phyloP scores from a whole-genome alignment of 129 eudicot species.

The Pulicaria dysenterica region DNA sequence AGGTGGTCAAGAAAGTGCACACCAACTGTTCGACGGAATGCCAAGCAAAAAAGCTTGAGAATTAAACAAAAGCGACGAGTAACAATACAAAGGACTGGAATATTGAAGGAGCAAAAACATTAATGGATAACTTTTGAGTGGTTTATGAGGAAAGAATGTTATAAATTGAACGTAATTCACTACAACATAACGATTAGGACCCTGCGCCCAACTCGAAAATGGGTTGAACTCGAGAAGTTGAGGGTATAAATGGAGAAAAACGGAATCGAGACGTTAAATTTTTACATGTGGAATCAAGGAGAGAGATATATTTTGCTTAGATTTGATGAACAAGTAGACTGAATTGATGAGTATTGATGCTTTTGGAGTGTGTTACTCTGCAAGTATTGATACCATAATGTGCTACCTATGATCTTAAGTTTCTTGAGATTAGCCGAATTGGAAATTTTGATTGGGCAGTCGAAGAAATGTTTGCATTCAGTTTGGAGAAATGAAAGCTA shows the following conservation, averaged over 20 bases:
- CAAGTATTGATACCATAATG: slow-evolving; percentile 59
- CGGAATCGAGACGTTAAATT: slow-evolving; percentile 50
- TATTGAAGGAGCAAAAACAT: slow-evolving; percentile 76
- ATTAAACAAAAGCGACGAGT: slow-evolving; percentile 54
- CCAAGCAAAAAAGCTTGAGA: slow-evolving; percentile 52
- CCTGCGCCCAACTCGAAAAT: slow-evolving; percentile 61
- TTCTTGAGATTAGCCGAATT: slow-evolving; percentile 52
- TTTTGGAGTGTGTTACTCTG: slow-evolving; percentile 67
- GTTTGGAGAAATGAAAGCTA: slow-evolving; percentile 18
- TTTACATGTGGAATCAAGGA: slow-evolving; percentile 75
- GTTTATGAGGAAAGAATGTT: slow-evolving; percentile 79
- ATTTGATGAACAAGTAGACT: slow-evolving; percentile 62
- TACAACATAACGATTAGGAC: slow-evolving; percentile 76
- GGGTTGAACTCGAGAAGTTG: slow-evolving; percentile 68
- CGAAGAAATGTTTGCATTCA: slow-evolving; percentile 58
- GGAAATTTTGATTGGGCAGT: slow-evolving; percentile 56
- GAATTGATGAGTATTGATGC: slow-evolving; percentile 96
- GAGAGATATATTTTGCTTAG: slow-evolving; percentile 61
- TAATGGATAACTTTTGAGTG: slow-evolving; percentile 88
- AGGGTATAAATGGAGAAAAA: slow-evolving; percentile 64
- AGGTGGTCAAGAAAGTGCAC: slow-evolving; percentile 44
- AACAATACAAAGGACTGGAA: slow-evolving; percentile 56
- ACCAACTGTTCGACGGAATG: slow-evolving; percentile 67
- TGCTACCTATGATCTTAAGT: slow-evolving; percentile 69
- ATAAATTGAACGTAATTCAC: slow-evolving; percentile 84